Evolutionary conservation across 225 moss, liverwort and hornwort species (phyloP).

Genomic region (Marchantia paleacea): DNA sequence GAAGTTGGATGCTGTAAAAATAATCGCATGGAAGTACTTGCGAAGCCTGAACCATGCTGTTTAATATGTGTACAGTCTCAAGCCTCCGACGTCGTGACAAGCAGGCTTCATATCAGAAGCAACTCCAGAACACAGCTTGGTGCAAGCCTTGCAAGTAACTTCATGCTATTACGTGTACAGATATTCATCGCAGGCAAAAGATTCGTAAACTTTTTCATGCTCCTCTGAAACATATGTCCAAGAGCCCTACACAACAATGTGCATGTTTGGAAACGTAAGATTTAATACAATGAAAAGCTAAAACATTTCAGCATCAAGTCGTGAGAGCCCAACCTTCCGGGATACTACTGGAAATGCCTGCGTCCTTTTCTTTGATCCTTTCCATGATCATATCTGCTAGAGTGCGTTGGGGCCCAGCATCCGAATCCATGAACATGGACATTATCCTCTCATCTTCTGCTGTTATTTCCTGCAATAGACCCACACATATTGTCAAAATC

Average conservation of each 20-base stretch:
- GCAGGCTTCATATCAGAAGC: too few species aligned
- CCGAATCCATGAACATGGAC: constrained; percentile 80
- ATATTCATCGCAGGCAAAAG: too few species aligned
- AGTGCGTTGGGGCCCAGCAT: constrained; percentile 72
- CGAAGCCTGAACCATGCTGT: too few species aligned
- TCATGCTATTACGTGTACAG: too few species aligned
- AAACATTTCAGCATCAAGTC: not conserved
- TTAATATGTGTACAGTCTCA: too few species aligned
- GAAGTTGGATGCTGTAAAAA: too few species aligned
- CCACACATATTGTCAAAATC: not conserved
- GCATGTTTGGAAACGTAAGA: not conserved
- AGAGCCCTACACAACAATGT: not conserved
- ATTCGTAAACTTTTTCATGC: too few species aligned
- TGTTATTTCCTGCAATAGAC: constrained; percentile 64
- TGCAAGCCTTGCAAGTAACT: too few species aligned
- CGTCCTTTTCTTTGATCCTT: constrained; percentile 76
- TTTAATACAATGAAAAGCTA: not conserved
- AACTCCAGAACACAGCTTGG: too few species aligned
- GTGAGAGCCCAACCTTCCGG: constrained; percentile 29
- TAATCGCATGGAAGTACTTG: too few species aligned
- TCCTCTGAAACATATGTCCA: not conserved
- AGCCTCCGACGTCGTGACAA: too few species aligned
- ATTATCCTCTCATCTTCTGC: constrained; percentile 82
- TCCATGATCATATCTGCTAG: constrained; percentile 93
- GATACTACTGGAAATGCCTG: constrained; percentile 38